Evolutionary conservation across 345 rosid species (phyloP).

Genomic region (Erodium maritimum): DNA sequence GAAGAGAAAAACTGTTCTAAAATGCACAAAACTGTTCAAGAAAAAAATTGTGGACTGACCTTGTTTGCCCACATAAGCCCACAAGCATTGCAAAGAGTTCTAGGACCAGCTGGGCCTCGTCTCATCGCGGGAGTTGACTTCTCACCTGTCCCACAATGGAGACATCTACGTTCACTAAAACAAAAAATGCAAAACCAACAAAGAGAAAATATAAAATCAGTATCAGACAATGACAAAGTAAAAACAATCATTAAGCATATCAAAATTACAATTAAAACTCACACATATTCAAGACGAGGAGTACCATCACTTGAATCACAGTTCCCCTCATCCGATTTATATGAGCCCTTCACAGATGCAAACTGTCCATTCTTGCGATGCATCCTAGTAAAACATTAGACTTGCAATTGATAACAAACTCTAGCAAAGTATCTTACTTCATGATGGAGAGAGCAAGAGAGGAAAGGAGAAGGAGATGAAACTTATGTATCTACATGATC

Average conservation of each 20-base stretch:
- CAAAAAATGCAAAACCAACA: not conserved
- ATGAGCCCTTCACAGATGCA: constrained; percentile 13
- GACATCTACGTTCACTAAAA: constrained; percentile 16
- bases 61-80: constrained; percentile 35
- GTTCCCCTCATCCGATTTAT: constrained; percentile 16
- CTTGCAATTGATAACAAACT: not conserved
- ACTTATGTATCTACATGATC: constrained; percentile 1
- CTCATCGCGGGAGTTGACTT: constrained; percentile 29
- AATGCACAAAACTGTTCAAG: not conserved
- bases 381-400: constrained; percentile 12
- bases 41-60: constrained; percentile 12
- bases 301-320: constrained; percentile 18
- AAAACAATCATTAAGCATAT: not conserved
- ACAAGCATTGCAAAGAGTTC: constrained; percentile 33
- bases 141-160: constrained; percentile 24
- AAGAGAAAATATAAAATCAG: constrained; percentile 1
- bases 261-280: constrained; percentile 12
- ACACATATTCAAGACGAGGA: constrained; percentile 22
- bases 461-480: too few relatives aligned
- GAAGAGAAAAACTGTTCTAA: too few relatives aligned
- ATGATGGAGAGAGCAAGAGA: too few relatives aligned
- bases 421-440: too few relatives aligned
- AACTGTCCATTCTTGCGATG: constrained; percentile 19
- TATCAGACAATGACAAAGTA: not conserved
- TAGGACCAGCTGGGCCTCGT: constrained; percentile 27